Conservation (phyloP, 441 rosid genomes). For the Geranium incanum region DNA sequence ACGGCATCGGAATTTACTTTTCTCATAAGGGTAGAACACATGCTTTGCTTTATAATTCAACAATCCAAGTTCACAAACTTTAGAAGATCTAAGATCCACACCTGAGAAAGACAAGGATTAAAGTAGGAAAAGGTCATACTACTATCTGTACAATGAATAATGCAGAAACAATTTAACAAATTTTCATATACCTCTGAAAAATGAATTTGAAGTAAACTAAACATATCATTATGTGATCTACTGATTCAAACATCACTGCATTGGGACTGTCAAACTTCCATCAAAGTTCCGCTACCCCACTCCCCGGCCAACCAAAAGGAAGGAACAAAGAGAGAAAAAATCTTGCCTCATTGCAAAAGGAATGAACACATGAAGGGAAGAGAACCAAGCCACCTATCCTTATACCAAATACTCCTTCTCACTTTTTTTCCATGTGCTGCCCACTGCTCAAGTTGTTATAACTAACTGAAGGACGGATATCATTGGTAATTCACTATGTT, state of each 20-base stretch:
- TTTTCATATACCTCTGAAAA: background rate
- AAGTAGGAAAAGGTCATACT: too few relatives aligned
- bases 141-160: too few relatives aligned
- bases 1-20: slow-evolving; percentile 73
- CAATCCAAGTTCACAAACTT: slow-evolving; percentile 70
- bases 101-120: slow-evolving; percentile 28
- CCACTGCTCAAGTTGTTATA: too few relatives aligned
- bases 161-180: too few relatives aligned
- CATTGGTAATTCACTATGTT: too few relatives aligned
- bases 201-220: background rate
- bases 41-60: slow-evolving; percentile 63
- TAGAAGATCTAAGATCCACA: slow-evolving; percentile 83
- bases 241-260: background rate
- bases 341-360: background rate
- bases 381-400: background rate
- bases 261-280: background rate
- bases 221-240: background rate
- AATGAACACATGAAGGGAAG: background rate
- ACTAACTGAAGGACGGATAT: too few relatives aligned
- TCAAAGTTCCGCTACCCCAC: background rate
- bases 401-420: background rate
- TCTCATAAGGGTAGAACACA: slow-evolving; percentile 54
- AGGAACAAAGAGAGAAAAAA: too few relatives aligned
- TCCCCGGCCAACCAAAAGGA: background rate
- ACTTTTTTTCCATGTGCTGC: too few relatives aligned